Conservation (phyloP, 495 filamentous ascomycete species). For the Staphylotrichum longicolle region DNA sequence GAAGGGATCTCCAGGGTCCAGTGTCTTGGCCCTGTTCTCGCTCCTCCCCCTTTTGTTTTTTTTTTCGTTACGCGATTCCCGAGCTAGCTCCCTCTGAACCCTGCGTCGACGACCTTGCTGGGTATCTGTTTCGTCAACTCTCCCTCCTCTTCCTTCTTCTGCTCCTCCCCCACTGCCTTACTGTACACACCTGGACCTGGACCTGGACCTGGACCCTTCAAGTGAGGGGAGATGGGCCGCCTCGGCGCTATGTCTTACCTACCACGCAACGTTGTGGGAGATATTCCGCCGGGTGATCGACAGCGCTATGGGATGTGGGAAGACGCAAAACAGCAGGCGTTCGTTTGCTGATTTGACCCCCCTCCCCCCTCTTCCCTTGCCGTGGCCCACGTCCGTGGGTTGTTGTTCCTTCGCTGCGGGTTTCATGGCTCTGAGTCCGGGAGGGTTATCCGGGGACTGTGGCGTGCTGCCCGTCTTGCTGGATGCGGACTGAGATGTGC, state of each 20-base stretch:
- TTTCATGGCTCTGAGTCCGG: constrained; percentile 5
- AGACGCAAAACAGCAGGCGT: too few species aligned
- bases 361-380: too few species aligned
- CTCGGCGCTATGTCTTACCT: constrained; percentile 10
- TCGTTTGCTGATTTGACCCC: too few species aligned
- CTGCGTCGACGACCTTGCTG: background rate
- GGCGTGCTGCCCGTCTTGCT: background rate
- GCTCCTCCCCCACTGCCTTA: too few species aligned
- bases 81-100: too few species aligned
- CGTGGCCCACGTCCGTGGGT: background rate
- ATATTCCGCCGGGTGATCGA: constrained; percentile 14
- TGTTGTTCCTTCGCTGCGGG: background rate
- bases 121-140: background rate
- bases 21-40: background rate
- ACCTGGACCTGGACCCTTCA: background rate
- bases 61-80: background rate
- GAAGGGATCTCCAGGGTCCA: constrained; percentile 1
- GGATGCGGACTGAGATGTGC: background rate
- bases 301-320: background rate
- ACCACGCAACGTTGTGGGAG: background rate
- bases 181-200: too few species aligned
- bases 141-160: background rate
- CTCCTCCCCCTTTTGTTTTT: background rate
- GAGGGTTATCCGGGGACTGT: background rate
- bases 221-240: background rate